Percentiles rank a stretch among this genome's conserved stretches.
These are phyloP conservation scores for Eutypa lata DNA, from an alignment of 2,329 filamentous ascomycete genomes.

Conservation along the genomic window DNA sequence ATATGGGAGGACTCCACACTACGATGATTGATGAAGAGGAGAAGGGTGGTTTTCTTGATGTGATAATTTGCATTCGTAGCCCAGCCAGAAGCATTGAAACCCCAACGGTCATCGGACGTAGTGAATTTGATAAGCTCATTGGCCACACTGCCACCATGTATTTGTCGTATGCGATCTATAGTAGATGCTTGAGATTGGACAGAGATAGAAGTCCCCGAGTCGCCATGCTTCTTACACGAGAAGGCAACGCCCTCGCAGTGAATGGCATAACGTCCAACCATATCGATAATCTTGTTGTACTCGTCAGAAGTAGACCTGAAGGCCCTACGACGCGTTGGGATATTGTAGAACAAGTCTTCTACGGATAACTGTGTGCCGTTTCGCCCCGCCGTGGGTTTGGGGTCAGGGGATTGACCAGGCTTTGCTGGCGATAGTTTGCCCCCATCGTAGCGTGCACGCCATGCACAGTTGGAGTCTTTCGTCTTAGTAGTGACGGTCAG, in stretches of 20 bases:
- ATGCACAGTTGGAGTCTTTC: constrained; percentile 81
- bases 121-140: constrained; percentile 82
- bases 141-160: constrained; percentile 79
- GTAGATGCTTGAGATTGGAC: constrained; percentile 70
- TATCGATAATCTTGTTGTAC: constrained; percentile 95
- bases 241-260: constrained; percentile 91
- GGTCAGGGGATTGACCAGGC: constrained; percentile 81
- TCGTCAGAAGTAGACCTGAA: constrained; percentile 92
- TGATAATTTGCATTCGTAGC: constrained; percentile 93
- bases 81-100: constrained; percentile 77
- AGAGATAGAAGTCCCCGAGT: constrained; percentile 77
- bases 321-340: constrained; percentile 81
- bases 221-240: constrained; percentile 94
- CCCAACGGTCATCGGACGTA: constrained; percentile 71
- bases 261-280: constrained; percentile 88
- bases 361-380: constrained; percentile 93
- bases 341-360: constrained; percentile 96
- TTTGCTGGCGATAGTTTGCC: constrained; percentile 80
- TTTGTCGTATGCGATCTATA: constrained; percentile 83
- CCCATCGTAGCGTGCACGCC: constrained; percentile 82
- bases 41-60: constrained; percentile 80
- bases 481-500: constrained; percentile 93
- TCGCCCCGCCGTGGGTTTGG: constrained; percentile 82
- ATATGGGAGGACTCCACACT: constrained; percentile 86
- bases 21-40: constrained; percentile 96